Evolutionary conservation across 208 protist genomes (phyloP).

Genomic region (Wallacemonas collosoma): DNA sequence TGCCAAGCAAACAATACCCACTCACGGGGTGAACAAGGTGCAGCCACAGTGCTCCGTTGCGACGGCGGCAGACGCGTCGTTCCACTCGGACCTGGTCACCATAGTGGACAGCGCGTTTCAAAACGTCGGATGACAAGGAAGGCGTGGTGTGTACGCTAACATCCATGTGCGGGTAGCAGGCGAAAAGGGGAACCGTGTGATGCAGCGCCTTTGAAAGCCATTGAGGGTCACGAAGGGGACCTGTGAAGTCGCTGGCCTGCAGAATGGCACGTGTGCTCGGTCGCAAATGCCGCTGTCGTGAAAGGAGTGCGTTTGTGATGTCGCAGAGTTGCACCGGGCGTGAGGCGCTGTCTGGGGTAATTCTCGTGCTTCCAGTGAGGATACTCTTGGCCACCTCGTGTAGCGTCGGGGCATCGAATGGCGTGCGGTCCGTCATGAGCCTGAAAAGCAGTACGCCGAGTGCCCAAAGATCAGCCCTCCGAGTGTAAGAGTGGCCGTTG

Average conservation of each 20-base stretch:
- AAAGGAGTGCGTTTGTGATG: slow-evolving; percentile 65
- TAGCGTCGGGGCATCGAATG: slow-evolving; percentile 36
- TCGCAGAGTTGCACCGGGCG: slow-evolving; percentile 42
- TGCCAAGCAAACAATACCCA: slow-evolving; percentile 39
- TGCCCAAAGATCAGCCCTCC: slow-evolving; percentile 79
- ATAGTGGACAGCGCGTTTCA: slow-evolving; percentile 21
- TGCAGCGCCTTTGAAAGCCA: slow-evolving; percentile 33
- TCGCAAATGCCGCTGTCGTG: slow-evolving; percentile 45
- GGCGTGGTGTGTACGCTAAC: slow-evolving; percentile 37
- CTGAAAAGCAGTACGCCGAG: slow-evolving; percentile 69
- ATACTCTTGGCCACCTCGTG: slow-evolving; percentile 29
- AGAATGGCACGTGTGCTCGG: slow-evolving; percentile 52
- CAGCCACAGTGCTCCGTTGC: slow-evolving; percentile 26
- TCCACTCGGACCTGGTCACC: slow-evolving; percentile 39
- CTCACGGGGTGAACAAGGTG: slow-evolving; percentile 44
- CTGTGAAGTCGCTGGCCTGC: slow-evolving; percentile 36
- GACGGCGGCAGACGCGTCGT: not conserved
- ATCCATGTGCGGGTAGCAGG: slow-evolving; percentile 19
- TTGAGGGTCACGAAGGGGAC: slow-evolving; percentile 30
- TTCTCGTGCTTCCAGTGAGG: not conserved
- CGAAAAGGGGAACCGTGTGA: slow-evolving; percentile 38
- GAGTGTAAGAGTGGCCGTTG: slow-evolving; percentile 54
- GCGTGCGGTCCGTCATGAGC: slow-evolving; percentile 59
- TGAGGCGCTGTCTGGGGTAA: not conserved
- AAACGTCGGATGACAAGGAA: slow-evolving; percentile 20